Conservation (phyloP, 139 green algal species). For the Penium margaritaceum region DNA sequence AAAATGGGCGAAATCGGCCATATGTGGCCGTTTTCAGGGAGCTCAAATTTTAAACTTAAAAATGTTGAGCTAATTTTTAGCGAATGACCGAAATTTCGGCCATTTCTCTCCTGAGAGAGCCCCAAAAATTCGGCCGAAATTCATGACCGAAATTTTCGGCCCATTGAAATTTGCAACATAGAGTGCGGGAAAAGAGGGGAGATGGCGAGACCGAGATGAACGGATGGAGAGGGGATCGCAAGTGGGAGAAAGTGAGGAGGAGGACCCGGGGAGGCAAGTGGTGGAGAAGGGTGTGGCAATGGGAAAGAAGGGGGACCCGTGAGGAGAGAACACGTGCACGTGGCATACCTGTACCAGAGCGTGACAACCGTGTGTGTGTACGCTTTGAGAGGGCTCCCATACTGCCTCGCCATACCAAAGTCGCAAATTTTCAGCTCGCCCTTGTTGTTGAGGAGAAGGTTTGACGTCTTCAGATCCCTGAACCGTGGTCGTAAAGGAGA, state of each 20-base stretch:
- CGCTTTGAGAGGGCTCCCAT: conserved; percentile 52
- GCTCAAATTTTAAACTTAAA: too few relatives aligned
- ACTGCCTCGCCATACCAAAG: conserved; percentile 86
- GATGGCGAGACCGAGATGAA: too few relatives aligned
- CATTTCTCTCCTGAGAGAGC: too few relatives aligned
- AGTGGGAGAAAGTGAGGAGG: neutral
- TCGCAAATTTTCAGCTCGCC: conserved; percentile 88
- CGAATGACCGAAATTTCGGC: too few relatives aligned
- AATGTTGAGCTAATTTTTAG: too few relatives aligned
- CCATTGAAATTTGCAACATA: neutral
- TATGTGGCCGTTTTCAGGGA: too few relatives aligned
- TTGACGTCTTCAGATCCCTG: conserved; percentile 83
- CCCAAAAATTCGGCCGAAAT: too few relatives aligned
- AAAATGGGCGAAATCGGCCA: too few relatives aligned
- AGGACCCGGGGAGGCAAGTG: neutral
- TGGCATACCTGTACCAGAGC: conserved; percentile 76
- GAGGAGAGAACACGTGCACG: too few relatives aligned
- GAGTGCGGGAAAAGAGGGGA: neutral
- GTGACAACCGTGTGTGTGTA: conserved; percentile 79
- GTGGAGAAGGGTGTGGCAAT: too few relatives aligned
- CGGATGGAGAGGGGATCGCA: neutral
- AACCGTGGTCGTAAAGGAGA: neutral
- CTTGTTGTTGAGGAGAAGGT: conserved; percentile 92
- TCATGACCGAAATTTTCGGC: too few relatives aligned
- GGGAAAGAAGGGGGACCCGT: too few relatives aligned